Conservation (phyloP, 2,329 filamentous ascomycete genomes). For the Uncinocarpus reesii region DNA sequence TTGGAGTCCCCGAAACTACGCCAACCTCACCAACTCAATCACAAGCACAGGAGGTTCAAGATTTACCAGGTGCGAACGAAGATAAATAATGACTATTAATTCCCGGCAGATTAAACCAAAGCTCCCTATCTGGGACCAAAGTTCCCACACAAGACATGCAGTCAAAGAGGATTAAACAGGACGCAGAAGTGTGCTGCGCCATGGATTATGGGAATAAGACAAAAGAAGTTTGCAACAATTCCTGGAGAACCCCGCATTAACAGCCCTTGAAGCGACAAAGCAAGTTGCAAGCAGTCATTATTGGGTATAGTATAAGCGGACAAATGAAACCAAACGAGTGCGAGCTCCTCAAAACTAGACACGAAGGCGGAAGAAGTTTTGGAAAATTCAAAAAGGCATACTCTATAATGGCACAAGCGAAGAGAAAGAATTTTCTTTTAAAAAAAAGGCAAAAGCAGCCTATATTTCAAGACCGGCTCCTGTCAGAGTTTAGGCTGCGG, state of each 20-base stretch:
- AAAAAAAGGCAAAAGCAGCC: constrained; percentile 6
- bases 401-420: constrained; percentile 14
- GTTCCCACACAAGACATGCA: too few relatives aligned
- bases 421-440: constrained; percentile 9
- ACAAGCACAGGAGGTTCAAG: background rate
- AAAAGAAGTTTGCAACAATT: too few relatives aligned
- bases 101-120: background rate
- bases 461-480: constrained; percentile 1
- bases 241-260: too few relatives aligned
- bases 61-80: background rate
- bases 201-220: too few relatives aligned
- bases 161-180: too few relatives aligned
- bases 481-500: background rate
- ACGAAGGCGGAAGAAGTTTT: constrained; percentile 9
- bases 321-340: background rate
- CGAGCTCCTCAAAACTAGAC: background rate
- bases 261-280: background rate
- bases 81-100: background rate
- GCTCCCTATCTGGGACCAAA: too few relatives aligned
- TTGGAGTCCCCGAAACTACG: background rate
- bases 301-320: background rate
- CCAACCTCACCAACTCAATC: too few relatives aligned
- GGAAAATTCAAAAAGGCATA: constrained; percentile 13
- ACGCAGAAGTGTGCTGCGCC: too few relatives aligned
- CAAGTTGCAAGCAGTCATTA: background rate